Conservation (phyloP, 257 asterid genomes). For the Primulina tabacum region DNA sequence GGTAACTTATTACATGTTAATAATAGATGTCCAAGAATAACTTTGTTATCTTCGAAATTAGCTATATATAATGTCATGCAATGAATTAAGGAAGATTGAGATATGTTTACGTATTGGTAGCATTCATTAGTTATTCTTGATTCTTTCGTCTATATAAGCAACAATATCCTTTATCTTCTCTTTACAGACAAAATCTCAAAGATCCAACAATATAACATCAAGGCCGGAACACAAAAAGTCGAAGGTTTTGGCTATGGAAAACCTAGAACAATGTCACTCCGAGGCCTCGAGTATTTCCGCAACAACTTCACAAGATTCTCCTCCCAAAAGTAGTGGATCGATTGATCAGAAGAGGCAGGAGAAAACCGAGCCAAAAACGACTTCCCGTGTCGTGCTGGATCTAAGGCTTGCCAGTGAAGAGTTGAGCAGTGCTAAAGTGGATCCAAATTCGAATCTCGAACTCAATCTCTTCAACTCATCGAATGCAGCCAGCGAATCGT, state of each 20-base stretch:
- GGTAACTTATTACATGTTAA: slow-evolving; percentile 27
- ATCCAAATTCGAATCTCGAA: slow-evolving; percentile 33
- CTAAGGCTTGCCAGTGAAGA: slow-evolving; percentile 35
- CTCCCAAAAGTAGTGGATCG: background rate
- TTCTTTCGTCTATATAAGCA: slow-evolving; percentile 23
- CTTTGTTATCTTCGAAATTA: slow-evolving; percentile 29
- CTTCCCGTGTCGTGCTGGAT: slow-evolving; percentile 32
- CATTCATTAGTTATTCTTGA: slow-evolving; percentile 30
- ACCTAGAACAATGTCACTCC: slow-evolving; percentile 37
- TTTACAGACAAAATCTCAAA: background rate
- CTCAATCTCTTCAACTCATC: slow-evolving; percentile 36
- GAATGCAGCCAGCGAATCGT: background rate
- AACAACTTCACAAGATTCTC: slow-evolving; percentile 38
- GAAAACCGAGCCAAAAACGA: background rate
- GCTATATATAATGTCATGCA: slow-evolving; percentile 32
- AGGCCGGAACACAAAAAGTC: no score
- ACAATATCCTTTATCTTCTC: slow-evolving; percentile 3
- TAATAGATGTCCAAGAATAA: slow-evolving; percentile 23
- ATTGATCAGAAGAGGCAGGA: slow-evolving; percentile 15
- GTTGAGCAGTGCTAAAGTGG: slow-evolving; percentile 5
- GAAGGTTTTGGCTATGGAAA: slow-evolving; percentile 25
- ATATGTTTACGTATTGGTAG: slow-evolving; percentile 42
- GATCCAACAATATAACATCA: no score
- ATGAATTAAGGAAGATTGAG: slow-evolving; percentile 30
- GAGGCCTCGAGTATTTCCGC: slow-evolving; percentile 47